Percentiles rank a stretch among this genome's conserved stretches.
Evolutionary conservation across 805 yeast genomes (phyloP).

Genomic region (Pichia scutulata): DNA sequence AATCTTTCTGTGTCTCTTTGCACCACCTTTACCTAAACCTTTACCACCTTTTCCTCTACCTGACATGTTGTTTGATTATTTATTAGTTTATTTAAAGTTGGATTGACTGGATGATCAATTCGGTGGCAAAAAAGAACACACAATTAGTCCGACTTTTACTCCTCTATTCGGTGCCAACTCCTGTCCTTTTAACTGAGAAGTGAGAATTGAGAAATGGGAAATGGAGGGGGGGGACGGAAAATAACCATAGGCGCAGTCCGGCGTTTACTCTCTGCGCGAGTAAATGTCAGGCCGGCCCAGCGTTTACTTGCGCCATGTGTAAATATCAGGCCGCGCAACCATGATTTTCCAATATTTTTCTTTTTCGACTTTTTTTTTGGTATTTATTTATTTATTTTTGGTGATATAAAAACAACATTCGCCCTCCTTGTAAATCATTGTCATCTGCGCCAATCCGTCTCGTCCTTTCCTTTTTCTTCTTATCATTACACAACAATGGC

Average conservation of each 20-base stretch:
- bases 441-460: neutral
- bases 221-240: too few relatives aligned
- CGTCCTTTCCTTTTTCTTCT: neutral
- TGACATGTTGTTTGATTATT: constrained; percentile 53
- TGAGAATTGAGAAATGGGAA: too few relatives aligned
- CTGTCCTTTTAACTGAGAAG: neutral
- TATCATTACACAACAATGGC: constrained; percentile 47
- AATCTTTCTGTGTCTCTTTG: constrained; percentile 99
- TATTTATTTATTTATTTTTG: neutral
- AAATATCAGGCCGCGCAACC: neutral
- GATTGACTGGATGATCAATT: neutral
- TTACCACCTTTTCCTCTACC: constrained; percentile 99
- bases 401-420: neutral
- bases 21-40: constrained; percentile 99
- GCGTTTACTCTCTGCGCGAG: neutral
- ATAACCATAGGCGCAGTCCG: neutral
- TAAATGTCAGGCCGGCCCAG: neutral
- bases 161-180: neutral
- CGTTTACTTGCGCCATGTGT: neutral
- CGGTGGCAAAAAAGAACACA: neutral
- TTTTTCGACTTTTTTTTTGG: neutral
- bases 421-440: neutral
- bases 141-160: too few relatives aligned
- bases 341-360: neutral
- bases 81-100: constrained; percentile 4